A percentile compares a stretch with the other conserved stretches of the same genome.
Conservation (phyloP, 805 yeast species). For the Schizosaccharomyces osmophilus region DNA sequence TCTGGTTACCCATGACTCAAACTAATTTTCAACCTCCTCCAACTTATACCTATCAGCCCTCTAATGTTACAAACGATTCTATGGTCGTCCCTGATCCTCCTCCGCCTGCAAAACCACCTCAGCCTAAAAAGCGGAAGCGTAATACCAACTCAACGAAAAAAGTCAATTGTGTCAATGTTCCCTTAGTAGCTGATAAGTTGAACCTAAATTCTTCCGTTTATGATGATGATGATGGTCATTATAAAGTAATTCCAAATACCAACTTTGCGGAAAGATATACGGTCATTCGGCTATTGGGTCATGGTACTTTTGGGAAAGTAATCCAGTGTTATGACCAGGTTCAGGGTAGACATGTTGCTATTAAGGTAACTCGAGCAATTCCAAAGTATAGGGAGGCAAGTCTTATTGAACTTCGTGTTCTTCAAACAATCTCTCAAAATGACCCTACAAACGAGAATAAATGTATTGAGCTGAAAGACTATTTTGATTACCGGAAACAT, state of each 20-base stretch:
- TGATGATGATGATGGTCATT: conserved; percentile 18
- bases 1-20: not conserved
- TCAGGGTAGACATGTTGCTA: conserved; percentile 45
- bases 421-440: conserved; percentile 44
- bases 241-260: conserved; percentile 14
- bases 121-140: conserved; percentile 1
- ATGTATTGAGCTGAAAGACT: conserved; percentile 70
- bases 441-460: conserved; percentile 44
- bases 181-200: not conserved
- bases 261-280: conserved; percentile 11
- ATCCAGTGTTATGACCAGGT: conserved; percentile 53
- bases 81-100: not conserved
- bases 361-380: conserved; percentile 74
- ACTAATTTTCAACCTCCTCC: not conserved
- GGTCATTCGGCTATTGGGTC: conserved; percentile 37
- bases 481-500: conserved; percentile 80
- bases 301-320: conserved; percentile 83
- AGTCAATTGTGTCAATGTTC: not conserved
- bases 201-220: not conserved
- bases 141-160: not conserved
- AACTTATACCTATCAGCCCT: not conserved
- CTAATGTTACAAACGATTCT: not conserved
- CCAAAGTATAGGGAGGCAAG: conserved; percentile 92
- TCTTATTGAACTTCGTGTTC: conserved; percentile 66
- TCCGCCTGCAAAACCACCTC: not conserved